Evolutionary conservation across 2,329 filamentous ascomycete genomes (phyloP).

Genomic region (Hymenoscyphus repandus): DNA sequence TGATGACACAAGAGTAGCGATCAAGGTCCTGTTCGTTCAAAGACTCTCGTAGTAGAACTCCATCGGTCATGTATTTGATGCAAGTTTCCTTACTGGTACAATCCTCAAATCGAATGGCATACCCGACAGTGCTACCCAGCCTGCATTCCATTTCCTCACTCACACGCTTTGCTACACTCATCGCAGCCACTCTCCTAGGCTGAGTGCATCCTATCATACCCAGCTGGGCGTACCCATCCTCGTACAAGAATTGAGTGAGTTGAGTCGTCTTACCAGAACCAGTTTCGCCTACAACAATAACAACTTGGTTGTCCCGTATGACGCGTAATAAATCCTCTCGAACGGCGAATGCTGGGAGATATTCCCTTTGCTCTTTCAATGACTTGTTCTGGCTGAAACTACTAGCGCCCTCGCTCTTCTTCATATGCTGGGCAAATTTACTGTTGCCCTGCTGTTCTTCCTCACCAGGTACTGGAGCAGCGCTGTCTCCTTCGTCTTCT

Average conservation of each 20-base stretch:
- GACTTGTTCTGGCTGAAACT: constrained; percentile 92
- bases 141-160: constrained; percentile 97
- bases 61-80: constrained; percentile 99
- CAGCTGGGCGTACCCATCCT: constrained; percentile 83
- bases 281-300: constrained; percentile 95
- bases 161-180: constrained; percentile 98
- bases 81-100: constrained; percentile 92
- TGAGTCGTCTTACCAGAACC: constrained; percentile 98
- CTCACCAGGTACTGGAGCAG: constrained; percentile 68
- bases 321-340: constrained; percentile 87
- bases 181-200: constrained; percentile 90
- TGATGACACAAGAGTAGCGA: constrained; percentile 96
- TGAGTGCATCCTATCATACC: constrained; percentile 97
- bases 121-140: constrained; percentile 82
- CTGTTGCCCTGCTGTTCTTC: constrained; percentile 58
- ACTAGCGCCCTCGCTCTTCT: constrained; percentile 79
- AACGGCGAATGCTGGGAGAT: constrained; percentile 90
- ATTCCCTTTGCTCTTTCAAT: constrained; percentile 85
- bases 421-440: constrained; percentile 89
- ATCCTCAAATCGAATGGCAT: constrained; percentile 97
- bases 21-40: constrained; percentile 89
- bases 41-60: constrained; percentile 87
- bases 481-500: constrained; percentile 88
- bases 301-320: constrained; percentile 93
- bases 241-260: constrained; percentile 89